Evolutionary conservation across 345 rosid species (phyloP), one percentile per base, ranked within the genome.

Genomic region (Hypericum perforatum): DNA sequence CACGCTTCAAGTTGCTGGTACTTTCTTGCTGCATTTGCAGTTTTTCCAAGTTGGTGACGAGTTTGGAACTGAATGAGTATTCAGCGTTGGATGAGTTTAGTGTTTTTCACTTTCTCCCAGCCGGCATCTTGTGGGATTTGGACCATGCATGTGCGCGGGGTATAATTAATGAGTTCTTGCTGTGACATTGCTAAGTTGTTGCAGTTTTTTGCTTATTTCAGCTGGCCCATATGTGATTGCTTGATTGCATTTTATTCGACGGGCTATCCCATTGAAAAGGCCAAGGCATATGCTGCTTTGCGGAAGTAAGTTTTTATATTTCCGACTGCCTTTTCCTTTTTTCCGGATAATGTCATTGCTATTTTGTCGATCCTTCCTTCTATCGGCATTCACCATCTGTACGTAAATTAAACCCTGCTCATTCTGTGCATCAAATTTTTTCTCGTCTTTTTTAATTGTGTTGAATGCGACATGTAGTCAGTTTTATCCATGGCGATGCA

Each of bases 191-290:
- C 52, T 40, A 60, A 63, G 50, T 71, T 58, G 43, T 61, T 42
- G 37, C 63, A 44, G 36, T 37, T 37, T 47, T 71, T 71, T 72
- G n/a, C 45, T 54, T 70, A 29, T 74, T 82, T 71, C 95, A 92
- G 95, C 55, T 94, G 99, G 99, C 95, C 97, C 22, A 49, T 79
- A 60, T 89, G 97, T 66, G 97, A 94, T 70, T 94, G 99, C 70
- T 78, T 89, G 70, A 86, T 94, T 76, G 99, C 94, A 32, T 94
- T 94, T 69, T 71, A 84, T 69, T 94, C 99, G 53, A 61, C 72
- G 71, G 97, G 97, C 43, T 94, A 89, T 74, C 97, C 97, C 48
- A 94, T 94, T 51, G 86, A 82, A 32, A 92, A 82, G 78, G 84
- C 78, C 2, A 78, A 76, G 70, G 80, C 84, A 43, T 94, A 86